phyloP scores from a whole-genome alignment of 805 yeast genomes.

The Myxozyma udenii region DNA sequence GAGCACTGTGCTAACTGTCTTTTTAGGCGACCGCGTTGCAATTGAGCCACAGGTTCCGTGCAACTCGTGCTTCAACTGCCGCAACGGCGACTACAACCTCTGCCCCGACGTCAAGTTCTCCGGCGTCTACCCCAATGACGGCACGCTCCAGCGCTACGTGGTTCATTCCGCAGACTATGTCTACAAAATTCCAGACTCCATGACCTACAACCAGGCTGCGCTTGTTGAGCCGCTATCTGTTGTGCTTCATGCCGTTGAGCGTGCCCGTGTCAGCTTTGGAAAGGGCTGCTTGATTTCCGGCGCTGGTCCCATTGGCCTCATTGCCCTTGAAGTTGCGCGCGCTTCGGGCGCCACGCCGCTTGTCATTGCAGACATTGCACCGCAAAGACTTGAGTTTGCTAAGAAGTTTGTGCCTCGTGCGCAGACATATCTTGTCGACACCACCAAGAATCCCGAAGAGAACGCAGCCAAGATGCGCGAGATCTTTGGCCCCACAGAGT shows the following conservation, averaged over 20 bases:
- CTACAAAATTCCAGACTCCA: constrained; percentile 44
- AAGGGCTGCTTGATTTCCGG: constrained; percentile 49
- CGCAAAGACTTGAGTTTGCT: constrained; percentile 36
- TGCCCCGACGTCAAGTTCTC: constrained; percentile 50
- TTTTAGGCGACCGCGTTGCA: constrained; percentile 55
- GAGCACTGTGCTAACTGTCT: constrained; percentile 33
- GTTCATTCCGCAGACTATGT: constrained; percentile 44
- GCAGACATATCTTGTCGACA: constrained; percentile 7
- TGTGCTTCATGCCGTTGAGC: constrained; percentile 57
- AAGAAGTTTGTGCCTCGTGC: constrained; percentile 20
- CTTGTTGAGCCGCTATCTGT: constrained; percentile 58
- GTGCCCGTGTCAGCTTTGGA: constrained; percentile 43
- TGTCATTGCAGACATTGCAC: constrained; percentile 58
- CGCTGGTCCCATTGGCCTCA: constrained; percentile 53
- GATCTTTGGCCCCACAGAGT: constrained; percentile 8
- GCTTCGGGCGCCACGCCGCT: constrained; percentile 69
- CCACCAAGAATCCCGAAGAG: constrained; percentile 5
- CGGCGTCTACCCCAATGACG: constrained; percentile 57
- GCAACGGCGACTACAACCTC: constrained; percentile 50
- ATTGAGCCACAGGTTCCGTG: constrained; percentile 64
- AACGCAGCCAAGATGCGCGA: constrained; percentile 7
- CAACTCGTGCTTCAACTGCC: constrained; percentile 49
- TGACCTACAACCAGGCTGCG: constrained; percentile 49
- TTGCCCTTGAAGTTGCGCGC: constrained; percentile 64
- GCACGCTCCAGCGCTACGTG: constrained; percentile 52